Evolutionary conservation across 768 basidiomycete genomes (phyloP).

Genomic region (Strobilomyces dryophilus): DNA sequence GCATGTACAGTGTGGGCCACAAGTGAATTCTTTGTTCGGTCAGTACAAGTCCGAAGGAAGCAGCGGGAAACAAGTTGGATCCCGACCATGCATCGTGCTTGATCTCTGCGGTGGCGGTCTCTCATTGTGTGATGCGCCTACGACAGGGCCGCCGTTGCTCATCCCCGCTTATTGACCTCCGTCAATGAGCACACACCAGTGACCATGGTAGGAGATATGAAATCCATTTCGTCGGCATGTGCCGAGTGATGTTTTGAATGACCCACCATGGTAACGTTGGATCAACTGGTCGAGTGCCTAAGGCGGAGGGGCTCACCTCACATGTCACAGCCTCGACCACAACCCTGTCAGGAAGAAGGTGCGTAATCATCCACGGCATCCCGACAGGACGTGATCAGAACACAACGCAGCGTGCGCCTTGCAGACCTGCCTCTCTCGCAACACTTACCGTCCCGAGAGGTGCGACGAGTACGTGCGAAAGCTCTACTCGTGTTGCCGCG

Average conservation of each 20-base stretch:
- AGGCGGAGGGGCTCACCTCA: neutral
- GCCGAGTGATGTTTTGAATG: neutral
- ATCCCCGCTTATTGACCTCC: no score
- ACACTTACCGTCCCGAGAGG: constrained; percentile 62
- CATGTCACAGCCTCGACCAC: neutral
- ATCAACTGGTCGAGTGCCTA: neutral
- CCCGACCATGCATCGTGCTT: no score
- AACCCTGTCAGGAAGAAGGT: constrained; percentile 24
- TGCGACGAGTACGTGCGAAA: constrained; percentile 49
- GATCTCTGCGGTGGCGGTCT: no score
- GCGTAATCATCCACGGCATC: neutral
- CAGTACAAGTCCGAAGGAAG: no score
- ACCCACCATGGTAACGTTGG: neutral
- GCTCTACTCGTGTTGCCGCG: constrained; percentile 60
- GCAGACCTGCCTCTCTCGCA: constrained; percentile 57
- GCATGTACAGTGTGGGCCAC: no score
- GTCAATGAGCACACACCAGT: no score
- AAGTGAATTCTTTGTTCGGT: no score
- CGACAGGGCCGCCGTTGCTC: no score
- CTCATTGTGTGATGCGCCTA: no score
- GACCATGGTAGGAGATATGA: no score
- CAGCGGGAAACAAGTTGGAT: no score
- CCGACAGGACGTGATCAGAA: neutral
- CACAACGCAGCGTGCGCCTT: constrained; percentile 51
- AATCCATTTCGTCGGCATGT: neutral